Conservation (phyloP, 2,329 filamentous ascomycete species). For the Aspergillus melleus region DNA sequence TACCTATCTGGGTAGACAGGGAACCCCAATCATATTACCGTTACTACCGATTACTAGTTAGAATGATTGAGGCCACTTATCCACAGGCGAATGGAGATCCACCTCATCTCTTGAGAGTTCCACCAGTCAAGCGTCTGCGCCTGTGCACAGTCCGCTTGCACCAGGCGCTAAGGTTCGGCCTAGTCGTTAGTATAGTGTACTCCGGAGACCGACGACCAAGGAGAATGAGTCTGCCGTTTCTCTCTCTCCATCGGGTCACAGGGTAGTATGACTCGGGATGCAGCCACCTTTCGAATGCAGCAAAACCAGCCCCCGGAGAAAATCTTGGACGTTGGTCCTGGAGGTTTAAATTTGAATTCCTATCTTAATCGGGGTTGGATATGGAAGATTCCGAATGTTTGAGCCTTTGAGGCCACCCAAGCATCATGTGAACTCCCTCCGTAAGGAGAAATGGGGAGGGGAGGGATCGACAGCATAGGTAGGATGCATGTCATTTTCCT, state of each 20-base stretch:
- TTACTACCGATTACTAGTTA: neutral
- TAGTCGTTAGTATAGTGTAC: neutral
- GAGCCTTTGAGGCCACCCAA: neutral
- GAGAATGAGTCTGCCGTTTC: neutral
- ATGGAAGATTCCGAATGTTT: neutral
- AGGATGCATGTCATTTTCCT: conserved; percentile 16
- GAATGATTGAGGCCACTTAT: neutral
- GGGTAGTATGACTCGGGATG: neutral
- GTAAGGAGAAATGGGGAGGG: neutral
- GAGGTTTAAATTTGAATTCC: neutral
- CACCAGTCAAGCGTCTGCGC: conserved; percentile 6
- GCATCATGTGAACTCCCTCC: neutral
- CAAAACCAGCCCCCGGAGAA: neutral
- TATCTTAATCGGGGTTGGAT: neutral
- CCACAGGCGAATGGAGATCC: neutral
- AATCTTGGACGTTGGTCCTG: neutral
- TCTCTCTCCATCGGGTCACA: neutral
- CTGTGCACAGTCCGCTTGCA: conserved; percentile 17
- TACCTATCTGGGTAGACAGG: neutral
- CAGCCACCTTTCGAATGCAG: neutral
- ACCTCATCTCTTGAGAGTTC: neutral
- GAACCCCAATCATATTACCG: neutral
- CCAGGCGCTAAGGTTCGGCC: neutral
- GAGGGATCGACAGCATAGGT: neutral
- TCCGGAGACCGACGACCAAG: neutral